phyloP scores from a whole-genome alignment of 805 yeast species.

The Blastobotrys chiropterorum region DNA sequence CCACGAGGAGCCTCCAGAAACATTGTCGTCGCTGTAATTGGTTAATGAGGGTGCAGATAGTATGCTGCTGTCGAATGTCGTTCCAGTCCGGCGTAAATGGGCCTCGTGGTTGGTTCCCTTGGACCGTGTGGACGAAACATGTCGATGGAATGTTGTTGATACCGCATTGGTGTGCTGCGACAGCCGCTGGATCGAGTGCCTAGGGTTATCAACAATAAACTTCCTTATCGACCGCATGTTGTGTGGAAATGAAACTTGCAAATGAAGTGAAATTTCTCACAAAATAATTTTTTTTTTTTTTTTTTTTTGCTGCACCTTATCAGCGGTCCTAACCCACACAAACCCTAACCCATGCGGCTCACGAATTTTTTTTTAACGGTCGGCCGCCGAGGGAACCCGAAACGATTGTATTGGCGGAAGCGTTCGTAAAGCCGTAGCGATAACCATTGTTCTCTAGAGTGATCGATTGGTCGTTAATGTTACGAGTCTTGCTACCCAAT shows the following conservation, averaged over 20 bases:
- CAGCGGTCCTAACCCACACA: not conserved
- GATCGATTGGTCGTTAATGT: too few species aligned
- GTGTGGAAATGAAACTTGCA: not conserved
- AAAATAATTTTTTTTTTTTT: not conserved
- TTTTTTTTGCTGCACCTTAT: not conserved
- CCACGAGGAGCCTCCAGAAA: conserved; percentile 19
- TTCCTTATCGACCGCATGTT: not conserved
- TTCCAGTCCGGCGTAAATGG: not conserved
- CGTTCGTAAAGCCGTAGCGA: too few species aligned
- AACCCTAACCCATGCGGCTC: not conserved
- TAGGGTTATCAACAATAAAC: not conserved
- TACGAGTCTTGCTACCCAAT: too few species aligned
- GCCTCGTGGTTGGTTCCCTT: not conserved
- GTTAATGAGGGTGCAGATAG: conserved; percentile 3
- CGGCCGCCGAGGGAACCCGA: too few species aligned
- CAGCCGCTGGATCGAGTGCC: not conserved
- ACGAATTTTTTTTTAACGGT: not conserved
- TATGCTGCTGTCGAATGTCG: not conserved
- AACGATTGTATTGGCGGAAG: too few species aligned
- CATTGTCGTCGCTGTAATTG: not conserved
- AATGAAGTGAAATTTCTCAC: not conserved
- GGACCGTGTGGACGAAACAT: not conserved
- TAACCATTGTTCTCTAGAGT: too few species aligned
- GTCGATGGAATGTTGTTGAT: not conserved
- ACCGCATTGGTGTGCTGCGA: not conserved